Base-by-base conservation (phyloP, 2,329 filamentous ascomycete species). In the Thermomyces lanuginosus region DNA sequence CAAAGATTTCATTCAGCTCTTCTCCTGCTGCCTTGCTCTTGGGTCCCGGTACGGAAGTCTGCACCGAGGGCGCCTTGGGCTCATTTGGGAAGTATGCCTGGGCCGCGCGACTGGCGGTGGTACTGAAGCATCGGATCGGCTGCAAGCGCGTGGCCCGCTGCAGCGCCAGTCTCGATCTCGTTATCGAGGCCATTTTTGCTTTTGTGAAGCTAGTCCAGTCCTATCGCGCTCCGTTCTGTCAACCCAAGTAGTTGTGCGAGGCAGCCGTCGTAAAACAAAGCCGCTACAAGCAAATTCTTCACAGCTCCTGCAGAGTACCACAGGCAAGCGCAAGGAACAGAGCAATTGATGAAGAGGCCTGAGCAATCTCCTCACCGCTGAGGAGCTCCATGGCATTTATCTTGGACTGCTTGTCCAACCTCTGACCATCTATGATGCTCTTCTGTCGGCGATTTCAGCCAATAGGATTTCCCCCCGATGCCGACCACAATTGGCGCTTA, bases 1-100 rank as follows among this genome's bases (percentile, higher is more conserved):
- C 82, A 46, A 89, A 91, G 33, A 91, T 77, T 46, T 73, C 61
- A 55, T 77, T 61, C 36, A 92, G 66, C 49, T 81, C 69, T 35
- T 71, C 61, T 36, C 78, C 72, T 26, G 69, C 66, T 41, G 71
- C 66, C 58, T 72, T 65, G 52, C 74, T 72, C 58, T 74, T 67
- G 19, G 81, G 81, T 0, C 82, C 82, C 0, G 82, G 82, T 31
- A 92, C 77, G 20, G 56, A 44, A 2, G 67, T 72, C 35, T 57
- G 53, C 21, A 74, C 42, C 14, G 51, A 56, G 13, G 70, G 70
- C n/a, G 50, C 58, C 8, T 50, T 35, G 11, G 70, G 69, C 56
- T 75, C 70, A 42, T 69, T 60, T 31, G 64, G 53, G 49, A 74
- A 68, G 53, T 60, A 69, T 5, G 64, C 42, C 41, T 61, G 58